Evolutionary conservation across 768 basidiomycete genomes (phyloP), one percentile per base, ranked within the genome.

Genomic region (Cystofilobasidium capitatum): DNA sequence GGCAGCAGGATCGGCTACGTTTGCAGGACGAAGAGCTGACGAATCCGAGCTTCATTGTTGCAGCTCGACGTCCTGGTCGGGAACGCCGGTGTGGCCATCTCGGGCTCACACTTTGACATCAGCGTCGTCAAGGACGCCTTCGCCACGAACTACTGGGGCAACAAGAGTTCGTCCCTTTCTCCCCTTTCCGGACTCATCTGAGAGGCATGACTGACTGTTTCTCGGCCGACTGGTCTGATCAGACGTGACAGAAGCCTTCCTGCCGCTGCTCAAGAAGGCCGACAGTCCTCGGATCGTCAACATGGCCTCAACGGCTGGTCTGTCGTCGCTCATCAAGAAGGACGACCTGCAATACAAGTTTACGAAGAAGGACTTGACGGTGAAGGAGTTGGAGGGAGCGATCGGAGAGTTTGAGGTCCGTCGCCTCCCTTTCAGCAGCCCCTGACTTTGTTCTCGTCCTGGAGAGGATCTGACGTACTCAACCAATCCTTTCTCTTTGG

Each of bases 11-110:
- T n/a, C n/a, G n/a, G n/a, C n/a, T n/a, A n/a, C n/a, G n/a, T n/a
- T n/a, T n/a, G n/a, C n/a, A n/a, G n/a, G n/a, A n/a, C n/a, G n/a
- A n/a, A n/a, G n/a, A n/a, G n/a, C n/a, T n/a, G n/a, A n/a, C n/a
- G n/a, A n/a, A n/a, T n/a, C n/a, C n/a, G n/a, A n/a, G n/a, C n/a
- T n/a, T 58, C n/a, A 37, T 63, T 65, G 36, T 62, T 60, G 6
- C 63, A 73, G 68, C 69, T 72, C 33, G 73, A 74, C 58, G 61
- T 72, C 35, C 64, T 71, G 12, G 44, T 74, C 24, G 60, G 59
- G 40, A 74, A 74, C 61, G 73, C 73, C 17, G 68, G 68, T 17
- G 49, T 69, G 12, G 68, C 68, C 8, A 61, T 62, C 55, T 57
- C 20, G 12, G 64, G 66, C 29, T 20, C 47, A 26, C n/a, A 26